Conservation (phyloP, 257 asterid genomes). For the Rhazya stricta region DNA sequence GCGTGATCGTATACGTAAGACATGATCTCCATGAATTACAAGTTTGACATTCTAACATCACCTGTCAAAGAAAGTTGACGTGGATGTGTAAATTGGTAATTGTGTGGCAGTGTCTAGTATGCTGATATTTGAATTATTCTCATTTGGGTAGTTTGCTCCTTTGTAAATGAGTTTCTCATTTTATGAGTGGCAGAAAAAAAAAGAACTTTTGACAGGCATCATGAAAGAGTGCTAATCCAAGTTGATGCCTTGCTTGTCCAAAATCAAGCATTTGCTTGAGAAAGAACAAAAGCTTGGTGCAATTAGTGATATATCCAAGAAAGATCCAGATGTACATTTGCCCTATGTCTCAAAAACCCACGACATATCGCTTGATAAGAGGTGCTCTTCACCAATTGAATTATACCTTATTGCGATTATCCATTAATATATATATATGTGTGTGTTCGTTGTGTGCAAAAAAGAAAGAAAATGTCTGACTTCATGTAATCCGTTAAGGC, state of each 20-base stretch:
- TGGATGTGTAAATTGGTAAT: neutral
- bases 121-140: neutral
- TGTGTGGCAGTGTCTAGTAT: neutral
- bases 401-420: too few relatives aligned
- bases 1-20: conserved; percentile 66
- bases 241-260: neutral
- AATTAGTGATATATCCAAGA: neutral
- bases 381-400: too few relatives aligned
- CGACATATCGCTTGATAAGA: too few relatives aligned
- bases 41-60: neutral
- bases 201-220: too few relatives aligned
- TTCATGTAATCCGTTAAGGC: too few relatives aligned
- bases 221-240: neutral
- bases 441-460: too few relatives aligned
- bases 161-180: neutral
- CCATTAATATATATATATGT: too few relatives aligned
- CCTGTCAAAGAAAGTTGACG: neutral
- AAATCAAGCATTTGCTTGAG: neutral
- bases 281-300: neutral
- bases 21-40: conserved; percentile 20
- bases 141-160: neutral
- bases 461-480: too few relatives aligned
- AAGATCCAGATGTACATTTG: neutral
- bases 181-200: neutral
- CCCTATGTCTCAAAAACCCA: neutral